phyloP scores from a whole-genome alignment of 2,329 filamentous ascomycete genomes.

The Hymenoscyphus salicellus region DNA sequence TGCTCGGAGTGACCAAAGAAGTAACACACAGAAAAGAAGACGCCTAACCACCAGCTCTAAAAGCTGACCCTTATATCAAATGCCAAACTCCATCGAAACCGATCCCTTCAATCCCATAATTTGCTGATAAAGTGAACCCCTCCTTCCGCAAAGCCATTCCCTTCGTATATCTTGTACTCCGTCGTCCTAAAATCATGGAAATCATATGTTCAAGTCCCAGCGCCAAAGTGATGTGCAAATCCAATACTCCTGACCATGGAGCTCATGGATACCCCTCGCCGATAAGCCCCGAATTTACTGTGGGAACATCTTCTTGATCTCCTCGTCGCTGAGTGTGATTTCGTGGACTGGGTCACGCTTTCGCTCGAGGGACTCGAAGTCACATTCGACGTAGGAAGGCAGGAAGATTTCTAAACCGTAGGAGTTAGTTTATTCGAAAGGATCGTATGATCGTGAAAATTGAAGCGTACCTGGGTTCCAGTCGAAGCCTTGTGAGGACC shows the following conservation, averaged over 20 bases:
- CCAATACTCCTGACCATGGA: conserved; percentile 18
- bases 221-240: conserved; percentile 28
- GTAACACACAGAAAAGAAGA: conserved; percentile 19
- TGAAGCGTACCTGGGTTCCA: conserved; percentile 69
- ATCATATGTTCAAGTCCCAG: conserved; percentile 32
- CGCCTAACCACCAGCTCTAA: conserved; percentile 18
- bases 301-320: conserved; percentile 66
- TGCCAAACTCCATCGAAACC: conserved; percentile 26
- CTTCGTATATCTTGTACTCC: conserved; percentile 27
- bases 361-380: conserved; percentile 72
- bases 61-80: conserved; percentile 19
- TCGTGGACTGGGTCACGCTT: conserved; percentile 75
- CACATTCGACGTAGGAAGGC: conserved; percentile 71
- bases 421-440: neutral
- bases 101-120: conserved; percentile 17
- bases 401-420: conserved; percentile 67
- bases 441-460: neutral
- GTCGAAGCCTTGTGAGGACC: conserved; percentile 74
- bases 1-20: conserved; percentile 18
- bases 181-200: conserved; percentile 27
- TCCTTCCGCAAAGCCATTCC: conserved; percentile 13
- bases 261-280: conserved; percentile 17
- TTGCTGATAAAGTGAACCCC: neutral
- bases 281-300: conserved; percentile 43
- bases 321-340: conserved; percentile 74